Conservation (phyloP, 345 rosid species). For the Lepidium didymum region DNA sequence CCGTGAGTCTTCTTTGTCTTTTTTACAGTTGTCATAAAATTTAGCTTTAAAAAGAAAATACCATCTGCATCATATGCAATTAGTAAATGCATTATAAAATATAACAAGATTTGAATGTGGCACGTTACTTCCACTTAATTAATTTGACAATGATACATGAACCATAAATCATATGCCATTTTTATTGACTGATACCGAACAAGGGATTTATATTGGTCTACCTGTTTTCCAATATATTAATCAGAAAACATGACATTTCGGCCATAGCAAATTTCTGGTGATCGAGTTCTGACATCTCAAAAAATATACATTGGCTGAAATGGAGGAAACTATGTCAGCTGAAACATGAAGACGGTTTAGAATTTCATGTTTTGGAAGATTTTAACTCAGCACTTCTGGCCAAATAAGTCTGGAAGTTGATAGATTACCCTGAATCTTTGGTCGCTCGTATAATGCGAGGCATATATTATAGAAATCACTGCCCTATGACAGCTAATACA, state of each 20-base stretch:
- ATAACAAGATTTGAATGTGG: constrained; percentile 4
- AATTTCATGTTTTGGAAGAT: too few relatives aligned
- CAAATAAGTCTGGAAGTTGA: too few relatives aligned
- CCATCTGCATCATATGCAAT: neutral
- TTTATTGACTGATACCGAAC: neutral
- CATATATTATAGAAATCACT: too few relatives aligned
- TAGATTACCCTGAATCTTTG: too few relatives aligned
- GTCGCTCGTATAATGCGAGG: too few relatives aligned
- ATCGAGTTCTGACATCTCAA: too few relatives aligned
- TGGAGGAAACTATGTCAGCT: too few relatives aligned
- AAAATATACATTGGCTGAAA: too few relatives aligned
- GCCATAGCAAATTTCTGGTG: too few relatives aligned
- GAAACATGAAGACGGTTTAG: too few relatives aligned
- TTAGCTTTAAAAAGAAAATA: neutral
- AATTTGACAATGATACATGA: constrained; percentile 19
- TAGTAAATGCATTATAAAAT: neutral
- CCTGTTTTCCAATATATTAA: neutral
- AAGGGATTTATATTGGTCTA: neutral
- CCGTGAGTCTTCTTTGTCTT: neutral
- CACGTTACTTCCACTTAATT: constrained; percentile 19
- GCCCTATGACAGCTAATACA: too few relatives aligned
- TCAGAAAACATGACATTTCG: neutral
- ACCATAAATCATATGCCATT: constrained; percentile 15
- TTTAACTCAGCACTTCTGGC: too few relatives aligned
- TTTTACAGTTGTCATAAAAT: neutral